Percentiles rank a stretch among this genome's conserved stretches.
These are phyloP conservation scores for Lodderomyces oxycetoniae DNA, from an alignment of 1,139 yeast genomes.

Conservation along the genomic window DNA sequence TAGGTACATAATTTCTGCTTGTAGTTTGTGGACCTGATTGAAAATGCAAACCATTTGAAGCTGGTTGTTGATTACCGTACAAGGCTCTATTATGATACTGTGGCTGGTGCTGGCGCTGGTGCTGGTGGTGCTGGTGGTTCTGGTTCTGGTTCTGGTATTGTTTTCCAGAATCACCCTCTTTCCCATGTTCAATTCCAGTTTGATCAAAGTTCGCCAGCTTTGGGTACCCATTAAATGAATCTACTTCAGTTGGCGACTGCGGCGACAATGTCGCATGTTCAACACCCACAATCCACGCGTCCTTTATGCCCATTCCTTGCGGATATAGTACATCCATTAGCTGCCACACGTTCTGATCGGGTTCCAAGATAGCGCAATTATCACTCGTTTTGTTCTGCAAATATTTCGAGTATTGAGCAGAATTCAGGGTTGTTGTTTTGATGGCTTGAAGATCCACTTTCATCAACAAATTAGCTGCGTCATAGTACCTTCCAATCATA, in stretches of 20 bases:
- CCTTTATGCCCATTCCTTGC: constrained; percentile 62
- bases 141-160: constrained; percentile 4
- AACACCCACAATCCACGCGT: constrained; percentile 57
- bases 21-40: no score
- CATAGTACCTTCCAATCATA: constrained; percentile 55
- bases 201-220: no score
- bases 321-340: constrained; percentile 61
- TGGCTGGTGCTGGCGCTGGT: neutral
- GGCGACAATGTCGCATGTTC: no score
- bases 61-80: no score
- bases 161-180: neutral
- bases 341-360: constrained; percentile 61
- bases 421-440: constrained; percentile 6
- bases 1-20: no score
- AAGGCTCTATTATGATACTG: no score
- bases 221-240: no score
- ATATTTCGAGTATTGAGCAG: neutral
- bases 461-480: constrained; percentile 63
- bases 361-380: constrained; percentile 40
- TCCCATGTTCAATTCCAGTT: no score
- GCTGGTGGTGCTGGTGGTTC: constrained; percentile 14
- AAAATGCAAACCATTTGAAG: no score
- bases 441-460: constrained; percentile 28
- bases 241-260: constrained; percentile 1
- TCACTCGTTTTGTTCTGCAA: constrained; percentile 6